Percentiles rank a stretch among this genome's conserved stretches.
Conservation (phyloP, 805 yeast species). For the Scheffersomyces lignosus region DNA sequence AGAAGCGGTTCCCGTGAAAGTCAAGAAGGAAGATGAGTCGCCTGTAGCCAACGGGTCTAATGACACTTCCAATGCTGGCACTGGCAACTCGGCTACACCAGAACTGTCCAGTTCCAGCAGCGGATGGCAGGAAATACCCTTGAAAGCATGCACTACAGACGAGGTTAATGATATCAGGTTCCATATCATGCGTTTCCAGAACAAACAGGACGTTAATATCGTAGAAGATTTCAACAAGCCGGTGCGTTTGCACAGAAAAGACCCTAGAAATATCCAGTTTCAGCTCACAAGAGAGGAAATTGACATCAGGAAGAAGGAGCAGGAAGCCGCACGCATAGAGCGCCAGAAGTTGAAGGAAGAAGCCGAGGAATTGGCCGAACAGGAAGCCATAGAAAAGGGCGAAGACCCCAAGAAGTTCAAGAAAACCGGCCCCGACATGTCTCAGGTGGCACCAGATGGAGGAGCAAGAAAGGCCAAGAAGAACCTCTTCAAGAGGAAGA, state of each 20-base stretch:
- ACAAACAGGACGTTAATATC: slow-evolving; percentile 72
- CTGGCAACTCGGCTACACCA: no score
- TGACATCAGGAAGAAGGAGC: slow-evolving; percentile 50
- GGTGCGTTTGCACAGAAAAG: slow-evolving; percentile 86
- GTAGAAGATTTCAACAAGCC: slow-evolving; percentile 73
- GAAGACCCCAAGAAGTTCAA: slow-evolving; percentile 11
- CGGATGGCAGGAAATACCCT: slow-evolving; percentile 54
- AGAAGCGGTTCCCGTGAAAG: neutral
- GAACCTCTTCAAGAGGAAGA: slow-evolving; percentile 67
- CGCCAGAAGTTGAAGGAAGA: slow-evolving; percentile 14
- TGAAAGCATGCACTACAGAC: slow-evolving; percentile 70
- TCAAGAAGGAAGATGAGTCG: slow-evolving; percentile 24
- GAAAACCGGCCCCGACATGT: slow-evolving; percentile 43
- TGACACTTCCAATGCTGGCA: neutral
- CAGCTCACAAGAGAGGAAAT: slow-evolving; percentile 78
- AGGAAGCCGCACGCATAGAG: slow-evolving; percentile 25
- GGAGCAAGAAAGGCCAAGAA: slow-evolving; percentile 72
- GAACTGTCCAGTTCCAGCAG: slow-evolving; percentile 11
- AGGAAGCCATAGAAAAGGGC: slow-evolving; percentile 13
- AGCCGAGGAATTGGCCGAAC: slow-evolving; percentile 15
- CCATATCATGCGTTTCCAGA: slow-evolving; percentile 80
- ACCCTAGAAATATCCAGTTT: slow-evolving; percentile 87
- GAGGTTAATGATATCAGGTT: slow-evolving; percentile 73
- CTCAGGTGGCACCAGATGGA: slow-evolving; percentile 90
- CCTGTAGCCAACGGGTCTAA: neutral